Evolutionary conservation across 768 basidiomycete species (phyloP), one percentile per base, ranked within the genome.

Genomic region (Tylopilus plumbeoviolaceoides): DNA sequence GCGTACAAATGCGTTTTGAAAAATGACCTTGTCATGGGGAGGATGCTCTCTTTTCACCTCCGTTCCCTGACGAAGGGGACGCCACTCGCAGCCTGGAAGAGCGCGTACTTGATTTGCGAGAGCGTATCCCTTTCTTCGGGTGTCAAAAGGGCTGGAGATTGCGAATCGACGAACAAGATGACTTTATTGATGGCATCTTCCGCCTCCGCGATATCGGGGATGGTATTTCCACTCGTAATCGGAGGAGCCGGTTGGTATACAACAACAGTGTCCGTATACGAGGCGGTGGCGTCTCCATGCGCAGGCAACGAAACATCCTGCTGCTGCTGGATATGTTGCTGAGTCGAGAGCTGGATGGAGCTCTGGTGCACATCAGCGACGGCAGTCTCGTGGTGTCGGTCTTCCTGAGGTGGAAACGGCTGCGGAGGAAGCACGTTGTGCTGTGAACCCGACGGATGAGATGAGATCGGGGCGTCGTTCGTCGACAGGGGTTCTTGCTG

Each of bases 151-250:
- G 59, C 42, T 9, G 64, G 64, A 38, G 62, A 58, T 44, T 70
- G 72, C 30, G 72, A 67, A 63, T 84, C 79, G 55, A 84, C 63
- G 55, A 76, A 86, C 12, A 68, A 41, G 56, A 85, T 73, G 51
- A 86, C 70, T 56, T 71, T 79, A 63, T 80, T 75, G 48, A 85
- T 65, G 23, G 81, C 77, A 10, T 75, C 74, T 46, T 84, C 78
- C 2, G 78, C 83, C 46, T 82, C 78, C 1, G 67, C 61, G n/a
- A 76, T 61, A 45, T 76, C 72, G 18, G 78, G 75, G 27, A 69
- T 60, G 20, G 60, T 61, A 45, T 53, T 63, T 42, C 64, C 70
- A 44, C 69, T 62, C 51, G 70, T 67, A 28, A 65, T 70, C 18
- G 67, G 60, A 33, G 71, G 65, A 0, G 60, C 60, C 5, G 68